phyloP scores from a whole-genome alignment of 106 monocot genomes.

The Allium sativum region DNA sequence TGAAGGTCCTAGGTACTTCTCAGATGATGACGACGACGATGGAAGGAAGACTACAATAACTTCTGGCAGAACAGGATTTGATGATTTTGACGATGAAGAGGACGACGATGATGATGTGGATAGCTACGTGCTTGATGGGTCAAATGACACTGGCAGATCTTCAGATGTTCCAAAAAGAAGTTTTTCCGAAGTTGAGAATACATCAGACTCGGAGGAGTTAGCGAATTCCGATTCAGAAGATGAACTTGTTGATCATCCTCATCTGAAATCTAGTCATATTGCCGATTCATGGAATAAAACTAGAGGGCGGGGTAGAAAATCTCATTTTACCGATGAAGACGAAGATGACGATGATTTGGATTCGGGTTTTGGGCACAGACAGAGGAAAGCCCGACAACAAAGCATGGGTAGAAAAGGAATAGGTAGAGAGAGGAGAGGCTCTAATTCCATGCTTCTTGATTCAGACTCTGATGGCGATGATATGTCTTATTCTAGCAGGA shows the following conservation, averaged over 20 bases:
- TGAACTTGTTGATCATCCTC: slow-evolving; percentile 18
- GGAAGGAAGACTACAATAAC: slow-evolving; percentile 7
- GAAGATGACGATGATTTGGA: slow-evolving; percentile 23
- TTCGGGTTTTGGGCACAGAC: slow-evolving; percentile 6
- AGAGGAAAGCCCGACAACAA: slow-evolving; percentile 11
- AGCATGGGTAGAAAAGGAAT: slow-evolving; percentile 2
- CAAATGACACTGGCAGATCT: slow-evolving; percentile 7
- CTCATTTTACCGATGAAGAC: slow-evolving; percentile 31
- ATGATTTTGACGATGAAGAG: slow-evolving; percentile 98
- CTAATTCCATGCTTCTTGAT: slow-evolving; percentile 19
- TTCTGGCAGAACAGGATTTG: slow-evolving; percentile 47
- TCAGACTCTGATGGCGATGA: slow-evolving; percentile 24
- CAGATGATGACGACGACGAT: slow-evolving; percentile 10
- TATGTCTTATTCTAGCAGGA: not conserved
- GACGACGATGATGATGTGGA: slow-evolving; percentile 84
- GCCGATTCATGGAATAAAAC: slow-evolving; percentile 19
- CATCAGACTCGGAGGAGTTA: slow-evolving; percentile 46
- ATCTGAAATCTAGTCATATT: slow-evolving; percentile 24
- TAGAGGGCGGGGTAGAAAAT: slow-evolving; percentile 4
- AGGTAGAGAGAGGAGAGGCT: slow-evolving; percentile 4
- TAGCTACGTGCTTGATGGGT: slow-evolving; percentile 62
- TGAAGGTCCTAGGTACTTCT: slow-evolving; percentile 21
- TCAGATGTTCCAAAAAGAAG: slow-evolving; percentile 26
- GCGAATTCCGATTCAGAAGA: slow-evolving; percentile 31
- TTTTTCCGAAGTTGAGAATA: slow-evolving; percentile 48